phyloP scores from a whole-genome alignment of 768 basidiomycete species.

The Cantharellus cinnabarinus region DNA sequence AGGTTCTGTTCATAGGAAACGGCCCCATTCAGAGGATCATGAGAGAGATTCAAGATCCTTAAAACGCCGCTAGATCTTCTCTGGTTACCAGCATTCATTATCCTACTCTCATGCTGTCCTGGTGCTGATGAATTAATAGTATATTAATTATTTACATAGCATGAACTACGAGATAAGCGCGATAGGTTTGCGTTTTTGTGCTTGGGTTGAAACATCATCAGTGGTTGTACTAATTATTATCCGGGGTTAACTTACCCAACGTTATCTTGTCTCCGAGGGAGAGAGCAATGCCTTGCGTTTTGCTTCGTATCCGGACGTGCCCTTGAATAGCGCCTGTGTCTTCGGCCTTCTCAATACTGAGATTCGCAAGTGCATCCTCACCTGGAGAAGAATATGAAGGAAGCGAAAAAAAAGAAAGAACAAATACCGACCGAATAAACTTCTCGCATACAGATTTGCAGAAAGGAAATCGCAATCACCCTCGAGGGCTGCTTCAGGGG shows the following conservation, averaged over 20 bases:
- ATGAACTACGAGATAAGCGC: not conserved
- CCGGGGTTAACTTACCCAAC: slow-evolving; percentile 22
- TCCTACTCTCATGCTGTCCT: no score
- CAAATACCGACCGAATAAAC: slow-evolving; percentile 61
- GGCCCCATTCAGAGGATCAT: not conserved
- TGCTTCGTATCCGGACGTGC: slow-evolving; percentile 88
- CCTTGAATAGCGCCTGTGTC: slow-evolving; percentile 59
- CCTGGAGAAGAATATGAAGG: slow-evolving; percentile 25
- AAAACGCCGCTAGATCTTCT: not conserved
- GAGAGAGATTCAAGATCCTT: not conserved
- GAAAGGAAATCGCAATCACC: slow-evolving; percentile 96
- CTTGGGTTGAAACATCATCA: not conserved
- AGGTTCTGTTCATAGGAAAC: not conserved
- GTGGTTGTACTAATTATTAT: not conserved
- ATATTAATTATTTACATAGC: not conserved
- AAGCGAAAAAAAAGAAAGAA: not conserved
- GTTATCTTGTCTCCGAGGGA: slow-evolving; percentile 83
- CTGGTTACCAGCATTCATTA: no score
- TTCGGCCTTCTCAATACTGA: slow-evolving; percentile 78
- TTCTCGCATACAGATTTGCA: slow-evolving; percentile 90
- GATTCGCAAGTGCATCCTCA: slow-evolving; percentile 89
- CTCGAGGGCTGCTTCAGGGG: slow-evolving; percentile 67
- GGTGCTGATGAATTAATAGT: not conserved
- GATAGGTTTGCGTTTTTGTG: slow-evolving; percentile 9
- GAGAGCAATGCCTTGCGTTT: slow-evolving; percentile 93